Conservation (phyloP, 2,329 filamentous ascomycete species). For the Verticillium longisporum region DNA sequence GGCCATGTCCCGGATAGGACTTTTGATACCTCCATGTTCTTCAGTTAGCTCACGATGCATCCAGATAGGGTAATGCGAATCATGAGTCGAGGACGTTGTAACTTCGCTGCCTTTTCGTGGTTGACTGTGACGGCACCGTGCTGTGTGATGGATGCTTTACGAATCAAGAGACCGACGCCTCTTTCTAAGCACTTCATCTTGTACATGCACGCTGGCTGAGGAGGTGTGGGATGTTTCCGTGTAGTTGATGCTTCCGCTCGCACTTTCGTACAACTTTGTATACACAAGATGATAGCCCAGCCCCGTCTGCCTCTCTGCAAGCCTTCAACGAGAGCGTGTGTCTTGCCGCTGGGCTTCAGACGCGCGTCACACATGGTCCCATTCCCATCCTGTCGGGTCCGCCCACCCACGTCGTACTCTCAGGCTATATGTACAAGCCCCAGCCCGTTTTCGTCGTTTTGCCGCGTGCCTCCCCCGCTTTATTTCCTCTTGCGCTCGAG, state of each 20-base stretch:
- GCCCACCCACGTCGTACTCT: not conserved
- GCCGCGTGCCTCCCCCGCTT: conserved; percentile 3
- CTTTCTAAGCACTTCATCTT: not conserved
- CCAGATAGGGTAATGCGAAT: conserved; percentile 1
- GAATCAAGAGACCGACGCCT: not conserved
- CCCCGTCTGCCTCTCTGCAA: not conserved
- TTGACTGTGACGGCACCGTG: no score
- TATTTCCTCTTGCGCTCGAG: conserved; percentile 62
- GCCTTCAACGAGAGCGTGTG: not conserved
- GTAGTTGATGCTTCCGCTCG: not conserved
- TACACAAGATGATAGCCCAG: not conserved
- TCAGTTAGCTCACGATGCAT: conserved; percentile 1
- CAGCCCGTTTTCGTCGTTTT: not conserved
- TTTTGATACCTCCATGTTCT: conserved; percentile 15
- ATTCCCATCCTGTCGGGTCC: not conserved
- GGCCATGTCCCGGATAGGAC: conserved; percentile 10
- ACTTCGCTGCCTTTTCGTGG: not conserved
- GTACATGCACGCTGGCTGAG: not conserved
- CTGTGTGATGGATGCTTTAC: not conserved
- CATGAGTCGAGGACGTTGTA: conserved; percentile 1
- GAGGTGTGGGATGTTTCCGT: not conserved
- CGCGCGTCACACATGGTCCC: not conserved
- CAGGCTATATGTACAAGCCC: not conserved
- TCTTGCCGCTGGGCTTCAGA: not conserved
- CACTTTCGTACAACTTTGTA: not conserved